Evolutionary conservation across 257 asterid species (phyloP).

Genomic region (Solanum sitiens): DNA sequence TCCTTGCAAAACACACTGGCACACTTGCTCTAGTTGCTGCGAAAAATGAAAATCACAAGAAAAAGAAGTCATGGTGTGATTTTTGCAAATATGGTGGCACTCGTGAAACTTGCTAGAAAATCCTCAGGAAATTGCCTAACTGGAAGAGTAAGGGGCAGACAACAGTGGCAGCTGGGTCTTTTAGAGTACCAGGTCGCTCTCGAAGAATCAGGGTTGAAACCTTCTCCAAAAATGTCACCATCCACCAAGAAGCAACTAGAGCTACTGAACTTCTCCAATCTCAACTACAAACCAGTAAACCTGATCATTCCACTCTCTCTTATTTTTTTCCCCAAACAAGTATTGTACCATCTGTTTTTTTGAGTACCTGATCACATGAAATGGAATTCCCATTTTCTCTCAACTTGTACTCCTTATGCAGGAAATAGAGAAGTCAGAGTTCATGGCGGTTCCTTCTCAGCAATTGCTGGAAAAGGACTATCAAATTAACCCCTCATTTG

Average conservation of each 20-base stretch:
- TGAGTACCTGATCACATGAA: background rate
- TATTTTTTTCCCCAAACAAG: background rate
- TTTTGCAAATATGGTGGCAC: background rate
- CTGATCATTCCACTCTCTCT: background rate
- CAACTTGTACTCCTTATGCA: background rate
- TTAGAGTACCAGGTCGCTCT: background rate
- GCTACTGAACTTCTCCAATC: background rate
- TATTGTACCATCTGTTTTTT: background rate
- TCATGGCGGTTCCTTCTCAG: background rate
- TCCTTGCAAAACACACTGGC: background rate
- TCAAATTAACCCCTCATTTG: background rate
- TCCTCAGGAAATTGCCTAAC: background rate
- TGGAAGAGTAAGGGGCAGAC: background rate
- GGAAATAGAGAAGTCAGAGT: background rate
- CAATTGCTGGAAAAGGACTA: background rate
- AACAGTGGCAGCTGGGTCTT: background rate
- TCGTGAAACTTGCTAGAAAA: background rate
- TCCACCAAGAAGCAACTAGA: background rate
- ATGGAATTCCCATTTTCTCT: background rate
- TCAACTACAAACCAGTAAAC: background rate
- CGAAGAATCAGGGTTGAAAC: background rate
- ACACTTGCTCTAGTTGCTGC: too few species aligned
- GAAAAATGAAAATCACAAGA: too few species aligned
- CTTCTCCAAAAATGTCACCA: background rate
- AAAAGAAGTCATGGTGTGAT: too few species aligned